phyloP scores from a whole-genome alignment of 352 stramenopile species.

The Phytopythium mirpurense region DNA sequence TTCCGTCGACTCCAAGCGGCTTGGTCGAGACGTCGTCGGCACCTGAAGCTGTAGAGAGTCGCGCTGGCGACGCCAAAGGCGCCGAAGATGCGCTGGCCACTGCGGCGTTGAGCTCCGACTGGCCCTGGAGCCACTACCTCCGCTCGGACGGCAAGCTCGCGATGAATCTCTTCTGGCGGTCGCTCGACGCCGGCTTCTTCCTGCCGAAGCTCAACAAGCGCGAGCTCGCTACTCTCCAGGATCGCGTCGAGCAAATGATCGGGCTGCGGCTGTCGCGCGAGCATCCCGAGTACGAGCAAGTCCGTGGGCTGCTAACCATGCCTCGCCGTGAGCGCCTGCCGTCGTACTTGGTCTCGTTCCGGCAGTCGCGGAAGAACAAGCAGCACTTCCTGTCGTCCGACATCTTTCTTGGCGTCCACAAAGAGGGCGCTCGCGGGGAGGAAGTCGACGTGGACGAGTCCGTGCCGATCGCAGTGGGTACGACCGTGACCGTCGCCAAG shows the following conservation, averaged over 20 bases:
- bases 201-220: slow-evolving; percentile 38
- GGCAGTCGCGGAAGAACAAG: slow-evolving; percentile 43
- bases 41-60: not conserved
- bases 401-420: slow-evolving; percentile 42
- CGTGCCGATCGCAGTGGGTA: slow-evolving; percentile 40
- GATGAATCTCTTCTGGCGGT: slow-evolving; percentile 82
- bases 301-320: slow-evolving; percentile 38
- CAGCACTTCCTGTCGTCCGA: slow-evolving; percentile 50
- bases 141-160: slow-evolving; percentile 78
- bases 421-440: slow-evolving; percentile 25
- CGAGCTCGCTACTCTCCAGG: slow-evolving; percentile 23
- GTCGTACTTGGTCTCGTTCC: slow-evolving; percentile 42
- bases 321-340: slow-evolving; percentile 38
- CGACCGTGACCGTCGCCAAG: slow-evolving; percentile 69
- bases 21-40: not conserved
- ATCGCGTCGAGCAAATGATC: slow-evolving; percentile 25
- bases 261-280: slow-evolving; percentile 24
- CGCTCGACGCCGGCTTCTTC: slow-evolving; percentile 66
- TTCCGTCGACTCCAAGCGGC: not conserved
- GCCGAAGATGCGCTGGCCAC: not conserved
- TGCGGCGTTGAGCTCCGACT: slow-evolving; percentile 44
- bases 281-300: slow-evolving; percentile 28
- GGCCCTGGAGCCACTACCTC: slow-evolving; percentile 70
- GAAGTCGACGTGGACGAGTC: slow-evolving; percentile 37
- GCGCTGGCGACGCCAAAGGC: not conserved